Conservation (phyloP, 306 rosid genomes). For the Lablab purpureus region DNA sequence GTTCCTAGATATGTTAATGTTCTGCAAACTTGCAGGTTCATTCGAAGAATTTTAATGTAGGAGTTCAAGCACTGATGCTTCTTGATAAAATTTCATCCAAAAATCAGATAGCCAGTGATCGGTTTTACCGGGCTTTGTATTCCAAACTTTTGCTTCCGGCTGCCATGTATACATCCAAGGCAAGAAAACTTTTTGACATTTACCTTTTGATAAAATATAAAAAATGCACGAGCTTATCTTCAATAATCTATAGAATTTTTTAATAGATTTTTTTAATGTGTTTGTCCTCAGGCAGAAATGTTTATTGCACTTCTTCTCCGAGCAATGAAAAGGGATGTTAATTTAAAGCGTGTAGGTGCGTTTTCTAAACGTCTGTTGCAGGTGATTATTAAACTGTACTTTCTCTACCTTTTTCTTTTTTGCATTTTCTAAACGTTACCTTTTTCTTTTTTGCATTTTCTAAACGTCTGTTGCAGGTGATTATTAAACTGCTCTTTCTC, state of each 20-base stretch:
- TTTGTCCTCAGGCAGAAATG: conserved; percentile 81
- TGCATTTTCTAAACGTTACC: conserved; percentile 83
- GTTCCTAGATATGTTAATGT: conserved; percentile 35
- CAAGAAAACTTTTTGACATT: conserved; percentile 36
- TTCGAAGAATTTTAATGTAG: conserved; percentile 89
- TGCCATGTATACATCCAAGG: conserved; percentile 94
- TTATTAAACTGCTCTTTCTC: conserved; percentile 27
- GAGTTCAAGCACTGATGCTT: conserved; percentile 95
- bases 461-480: conserved; percentile 87
- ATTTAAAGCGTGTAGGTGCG: conserved; percentile 88
- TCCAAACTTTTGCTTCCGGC: conserved; percentile 90
- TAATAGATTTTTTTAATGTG: conserved; percentile 10
- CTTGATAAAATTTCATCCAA: conserved; percentile 94
- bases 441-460: conserved; percentile 63
- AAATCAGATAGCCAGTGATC: conserved; percentile 89
- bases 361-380: conserved; percentile 89
- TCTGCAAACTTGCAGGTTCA: conserved; percentile 75
- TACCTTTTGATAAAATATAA: neutral
- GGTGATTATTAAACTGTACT: conserved; percentile 53
- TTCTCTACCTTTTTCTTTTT: conserved; percentile 1
- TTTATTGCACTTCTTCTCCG: conserved; percentile 87
- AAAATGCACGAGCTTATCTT: neutral
- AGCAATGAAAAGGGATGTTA: conserved; percentile 93
- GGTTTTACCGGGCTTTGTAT: conserved; percentile 92
- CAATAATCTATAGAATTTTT: neutral